Base-by-base conservation (phyloP, 129 eudicot genomes). In the Gnaphalium uliginosum region DNA sequence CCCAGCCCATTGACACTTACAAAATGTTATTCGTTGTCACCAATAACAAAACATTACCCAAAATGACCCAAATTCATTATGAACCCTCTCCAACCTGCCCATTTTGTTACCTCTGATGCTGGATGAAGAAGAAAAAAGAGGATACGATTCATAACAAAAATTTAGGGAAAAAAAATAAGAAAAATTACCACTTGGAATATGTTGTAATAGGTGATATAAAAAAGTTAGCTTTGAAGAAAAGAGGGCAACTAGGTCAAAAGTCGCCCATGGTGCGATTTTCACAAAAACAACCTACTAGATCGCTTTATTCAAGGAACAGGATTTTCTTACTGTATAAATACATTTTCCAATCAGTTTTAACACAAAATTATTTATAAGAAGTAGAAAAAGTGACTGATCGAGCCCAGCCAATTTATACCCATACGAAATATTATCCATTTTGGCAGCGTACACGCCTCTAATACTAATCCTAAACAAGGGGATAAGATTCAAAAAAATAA, bases 41-140 rank as follows among this genome's bases (percentile, higher is more conserved):
- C 62, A 6, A 69, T 50, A 26, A 23, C 74, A 21, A n/a, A 22
- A 4, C 14, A 37, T 67, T 37, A 37, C 32, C 72, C 54, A 10
- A 21, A 32, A 35, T 67, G 72, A 37, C 50, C 26, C 24, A 4
- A 56, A 56, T 4, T 4, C 61, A 21, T 35, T n/a, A 33, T 0
- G 17, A 8, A 13, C 27, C 57, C 35, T 51, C 2, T 8, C 51
- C 37, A 23, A 30, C 8, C 25, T 18, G 1, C 54, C 56, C 51
- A 58, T 72, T 24, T 57, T 57, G 24, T 24, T 27, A 72, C 53
- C 76, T 15, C 33, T 35, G 15, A 72, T 21, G 51, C 18, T 43
- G 51, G 18, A 43, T 11, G 4, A 43, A 43, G 26, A 8, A 72
- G 39, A 72, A 21, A 43, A 2, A 11, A 56, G 29, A 56, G 2